Evolutionary conservation across 2,329 filamentous ascomycete species (phyloP).

Genomic region (Aspergillus pseudoglaucus): DNA sequence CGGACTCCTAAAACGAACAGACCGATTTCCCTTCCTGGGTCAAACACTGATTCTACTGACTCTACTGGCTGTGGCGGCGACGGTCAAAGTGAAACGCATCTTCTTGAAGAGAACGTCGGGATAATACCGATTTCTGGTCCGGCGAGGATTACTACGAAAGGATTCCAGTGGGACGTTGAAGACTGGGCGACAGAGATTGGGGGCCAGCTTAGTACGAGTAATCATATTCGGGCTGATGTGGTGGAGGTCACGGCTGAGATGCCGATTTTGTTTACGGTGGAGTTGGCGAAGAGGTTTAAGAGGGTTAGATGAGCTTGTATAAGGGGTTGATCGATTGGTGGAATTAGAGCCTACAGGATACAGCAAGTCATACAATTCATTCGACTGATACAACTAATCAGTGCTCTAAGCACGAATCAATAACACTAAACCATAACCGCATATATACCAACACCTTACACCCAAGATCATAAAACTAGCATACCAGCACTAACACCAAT

Average conservation of each 20-base stretch:
- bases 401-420: no score
- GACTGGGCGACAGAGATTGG: conserved; percentile 75
- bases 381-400: no score
- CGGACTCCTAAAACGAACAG: conserved; percentile 47
- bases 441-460: no score
- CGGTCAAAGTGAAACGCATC: not conserved
- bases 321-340: not conserved
- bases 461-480: no score
- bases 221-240: conserved; percentile 59
- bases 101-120: conserved; percentile 65
- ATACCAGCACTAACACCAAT: not conserved
- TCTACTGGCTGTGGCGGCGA: not conserved
- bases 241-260: conserved; percentile 58
- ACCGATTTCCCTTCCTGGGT: conserved; percentile 9
- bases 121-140: conserved; percentile 79
- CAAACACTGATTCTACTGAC: not conserved
- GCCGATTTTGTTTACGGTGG: conserved; percentile 69
- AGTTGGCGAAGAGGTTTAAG: conserved; percentile 45
- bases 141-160: conserved; percentile 68
- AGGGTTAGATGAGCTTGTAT: conserved; percentile 5
- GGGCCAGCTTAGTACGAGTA: conserved; percentile 70
- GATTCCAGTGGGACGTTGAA: conserved; percentile 84
- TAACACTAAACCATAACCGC: no score
- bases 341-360: not conserved
- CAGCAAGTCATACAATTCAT: no score